Conservation (phyloP, 805 yeast species). For the Wickerhamomyces alni region DNA sequence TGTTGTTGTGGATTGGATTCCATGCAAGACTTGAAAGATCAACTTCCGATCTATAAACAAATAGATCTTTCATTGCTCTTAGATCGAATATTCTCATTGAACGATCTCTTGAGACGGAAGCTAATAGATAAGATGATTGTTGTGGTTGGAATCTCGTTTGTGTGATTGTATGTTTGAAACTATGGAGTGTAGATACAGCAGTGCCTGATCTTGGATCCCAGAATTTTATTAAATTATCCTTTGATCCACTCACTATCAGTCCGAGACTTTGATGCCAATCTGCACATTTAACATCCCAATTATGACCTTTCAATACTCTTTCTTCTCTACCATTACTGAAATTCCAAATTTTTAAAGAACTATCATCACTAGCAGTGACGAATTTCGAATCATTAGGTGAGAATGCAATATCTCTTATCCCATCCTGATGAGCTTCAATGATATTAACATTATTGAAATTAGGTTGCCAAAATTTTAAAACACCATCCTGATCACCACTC, state of each 20-base stretch:
- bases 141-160: conserved; percentile 80
- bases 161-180: conserved; percentile 91
- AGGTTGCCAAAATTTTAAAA: conserved; percentile 94
- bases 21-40: conserved; percentile 84
- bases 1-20: conserved; percentile 84
- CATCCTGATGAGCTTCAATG: conserved; percentile 69
- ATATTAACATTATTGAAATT: conserved; percentile 94
- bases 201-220: conserved; percentile 92
- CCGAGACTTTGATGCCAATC: conserved; percentile 96
- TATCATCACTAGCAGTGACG: conserved; percentile 93
- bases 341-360: conserved; percentile 87
- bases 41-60: conserved; percentile 71
- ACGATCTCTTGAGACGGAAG: conserved; percentile 84
- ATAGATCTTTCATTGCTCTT: conserved; percentile 73
- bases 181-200: conserved; percentile 77
- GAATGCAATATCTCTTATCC: conserved; percentile 81
- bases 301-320: conserved; percentile 78
- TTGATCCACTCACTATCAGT: conserved; percentile 85
- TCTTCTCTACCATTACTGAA: conserved; percentile 87
- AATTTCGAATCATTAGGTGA: conserved; percentile 88
- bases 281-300: conserved; percentile 97
- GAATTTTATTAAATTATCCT: conserved; percentile 85
- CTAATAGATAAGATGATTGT: conserved; percentile 61
- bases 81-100: conserved; percentile 85
- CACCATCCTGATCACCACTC: conserved; percentile 91